Evolutionary conservation across 345 rosid genomes (phyloP).

Genomic region (Gossypium raimondii): DNA sequence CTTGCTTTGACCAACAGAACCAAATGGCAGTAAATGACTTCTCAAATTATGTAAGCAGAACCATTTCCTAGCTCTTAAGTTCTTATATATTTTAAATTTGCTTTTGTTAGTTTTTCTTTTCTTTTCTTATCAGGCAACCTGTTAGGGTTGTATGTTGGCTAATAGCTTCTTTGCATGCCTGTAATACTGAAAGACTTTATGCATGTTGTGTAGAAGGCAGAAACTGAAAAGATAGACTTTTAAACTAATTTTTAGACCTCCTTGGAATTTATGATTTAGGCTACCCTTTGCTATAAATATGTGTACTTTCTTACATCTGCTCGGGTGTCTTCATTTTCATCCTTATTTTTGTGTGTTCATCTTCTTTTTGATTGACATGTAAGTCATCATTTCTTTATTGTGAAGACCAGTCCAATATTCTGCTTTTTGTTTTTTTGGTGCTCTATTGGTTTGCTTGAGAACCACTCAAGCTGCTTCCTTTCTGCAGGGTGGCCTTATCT

Average conservation of each 20-base stretch:
- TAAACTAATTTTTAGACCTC: not conserved
- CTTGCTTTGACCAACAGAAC: slow-evolving; percentile 37
- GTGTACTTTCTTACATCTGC: slow-evolving; percentile 1
- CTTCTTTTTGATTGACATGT: not conserved
- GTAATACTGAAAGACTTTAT: not conserved
- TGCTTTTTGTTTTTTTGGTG: not conserved
- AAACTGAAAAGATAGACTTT: not conserved
- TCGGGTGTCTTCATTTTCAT: not conserved
- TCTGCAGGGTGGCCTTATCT: slow-evolving; percentile 40
- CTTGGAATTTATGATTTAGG: not conserved
- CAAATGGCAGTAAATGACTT: slow-evolving; percentile 33
- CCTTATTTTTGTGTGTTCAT: not conserved
- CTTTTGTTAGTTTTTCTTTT: not conserved
- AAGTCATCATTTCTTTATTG: not conserved
- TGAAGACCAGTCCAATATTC: not conserved
- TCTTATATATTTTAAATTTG: not conserved
- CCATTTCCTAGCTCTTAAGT: not conserved
- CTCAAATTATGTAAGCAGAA: slow-evolving; percentile 46
- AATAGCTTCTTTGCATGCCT: not conserved
- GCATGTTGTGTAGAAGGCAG: not conserved
- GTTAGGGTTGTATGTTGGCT: too few relatives aligned
- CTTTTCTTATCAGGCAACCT: too few relatives aligned
- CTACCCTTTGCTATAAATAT: not conserved
- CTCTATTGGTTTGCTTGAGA: not conserved
- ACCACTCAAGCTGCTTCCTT: slow-evolving; percentile 13